A percentile compares a stretch with the other conserved stretches of the same genome.
Conservation (phyloP, 2,329 filamentous ascomycete genomes). For the Aspergillus sclerotialis region DNA sequence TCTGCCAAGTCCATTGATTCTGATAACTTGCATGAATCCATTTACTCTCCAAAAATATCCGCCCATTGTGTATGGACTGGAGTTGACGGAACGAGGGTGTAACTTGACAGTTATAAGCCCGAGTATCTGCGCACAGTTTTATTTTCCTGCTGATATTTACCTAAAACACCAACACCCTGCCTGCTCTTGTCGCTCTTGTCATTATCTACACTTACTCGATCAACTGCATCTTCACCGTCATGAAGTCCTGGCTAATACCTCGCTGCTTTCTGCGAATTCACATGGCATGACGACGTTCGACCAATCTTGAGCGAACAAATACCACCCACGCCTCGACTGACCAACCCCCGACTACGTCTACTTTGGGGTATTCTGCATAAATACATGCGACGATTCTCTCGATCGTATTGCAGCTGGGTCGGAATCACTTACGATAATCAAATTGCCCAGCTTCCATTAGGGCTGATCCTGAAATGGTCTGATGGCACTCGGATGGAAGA, state of each 20-base stretch:
- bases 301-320: slow-evolving; percentile 9
- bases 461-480: slow-evolving; percentile 32
- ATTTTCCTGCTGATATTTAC: too few relatives aligned
- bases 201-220: too few relatives aligned
- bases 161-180: too few relatives aligned
- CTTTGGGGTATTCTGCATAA: slow-evolving; percentile 24
- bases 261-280: slow-evolving; percentile 14
- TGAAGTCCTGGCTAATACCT: background rate
- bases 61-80: too few relatives aligned
- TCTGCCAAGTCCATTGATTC: too few relatives aligned
- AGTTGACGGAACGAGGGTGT: too few relatives aligned
- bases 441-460: slow-evolving; percentile 31
- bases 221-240: too few relatives aligned
- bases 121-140: too few relatives aligned
- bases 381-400: slow-evolving; percentile 21
- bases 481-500: slow-evolving; percentile 30
- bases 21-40: too few relatives aligned
- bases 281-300: slow-evolving; percentile 8
- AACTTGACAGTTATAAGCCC: too few relatives aligned
- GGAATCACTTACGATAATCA: slow-evolving; percentile 22
- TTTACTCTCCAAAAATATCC: too few relatives aligned
- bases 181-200: too few relatives aligned
- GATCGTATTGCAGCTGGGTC: slow-evolving; percentile 22
- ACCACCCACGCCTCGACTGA: slow-evolving; percentile 15
- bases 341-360: slow-evolving; percentile 9